Evolutionary conservation across 2,329 filamentous ascomycete genomes (phyloP).

Genomic region (Aspergillus sclerotialis): DNA sequence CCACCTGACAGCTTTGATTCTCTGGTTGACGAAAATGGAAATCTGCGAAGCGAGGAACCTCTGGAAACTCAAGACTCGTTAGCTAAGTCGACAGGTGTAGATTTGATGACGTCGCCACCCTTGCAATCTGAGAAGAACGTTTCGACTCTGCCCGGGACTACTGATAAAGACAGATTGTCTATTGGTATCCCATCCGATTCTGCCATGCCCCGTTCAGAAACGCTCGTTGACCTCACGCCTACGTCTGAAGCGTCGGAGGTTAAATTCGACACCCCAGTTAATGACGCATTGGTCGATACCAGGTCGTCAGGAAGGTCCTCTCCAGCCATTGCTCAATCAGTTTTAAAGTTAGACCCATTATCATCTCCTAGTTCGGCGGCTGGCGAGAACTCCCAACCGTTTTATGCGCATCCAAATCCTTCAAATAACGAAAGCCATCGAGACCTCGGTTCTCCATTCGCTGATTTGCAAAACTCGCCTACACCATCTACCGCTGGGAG

Average conservation of each 20-base stretch:
- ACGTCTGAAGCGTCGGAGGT: conserved; percentile 34
- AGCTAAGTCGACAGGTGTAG: conserved; percentile 33
- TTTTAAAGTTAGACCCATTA: not conserved
- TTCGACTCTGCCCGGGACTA: conserved; percentile 8
- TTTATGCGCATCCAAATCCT: conserved; percentile 26
- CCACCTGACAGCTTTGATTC: conserved; percentile 34
- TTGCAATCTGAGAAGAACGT: conserved; percentile 18
- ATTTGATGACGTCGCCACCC: conserved; percentile 18
- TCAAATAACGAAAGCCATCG: conserved; percentile 13
- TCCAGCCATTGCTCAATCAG: conserved; percentile 12
- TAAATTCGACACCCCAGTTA: conserved; percentile 11
- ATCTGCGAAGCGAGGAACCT: conserved; percentile 16
- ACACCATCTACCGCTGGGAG: conserved; percentile 31
- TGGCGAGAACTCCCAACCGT: not conserved
- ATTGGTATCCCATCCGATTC: conserved; percentile 19
- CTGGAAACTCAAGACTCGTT: conserved; percentile 7
- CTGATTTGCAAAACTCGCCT: conserved; percentile 15
- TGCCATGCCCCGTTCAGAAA: conserved; percentile 36
- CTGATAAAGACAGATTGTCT: conserved; percentile 17
- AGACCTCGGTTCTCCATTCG: conserved; percentile 14
- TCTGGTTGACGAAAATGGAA: conserved; percentile 38
- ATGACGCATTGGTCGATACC: conserved; percentile 14
- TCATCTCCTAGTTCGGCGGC: not conserved
- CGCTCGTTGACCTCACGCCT: conserved; percentile 38
- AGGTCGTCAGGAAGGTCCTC: conserved; percentile 15